phyloP scores from a whole-genome alignment of 305 asterid genomes.

The Ruellia speciosa region DNA sequence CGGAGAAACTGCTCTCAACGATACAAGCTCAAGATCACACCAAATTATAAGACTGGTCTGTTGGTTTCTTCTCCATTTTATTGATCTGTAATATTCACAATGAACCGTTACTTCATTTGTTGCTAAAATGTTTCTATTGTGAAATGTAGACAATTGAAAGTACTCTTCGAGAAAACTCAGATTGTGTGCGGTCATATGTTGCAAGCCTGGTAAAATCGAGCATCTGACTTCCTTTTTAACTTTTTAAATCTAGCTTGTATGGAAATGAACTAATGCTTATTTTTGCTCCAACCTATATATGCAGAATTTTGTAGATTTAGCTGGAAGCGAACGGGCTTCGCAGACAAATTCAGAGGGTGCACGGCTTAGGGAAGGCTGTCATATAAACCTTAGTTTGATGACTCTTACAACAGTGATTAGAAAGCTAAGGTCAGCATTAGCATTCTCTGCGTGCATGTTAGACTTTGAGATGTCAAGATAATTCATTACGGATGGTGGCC shows the following conservation, averaged over 20 bases:
- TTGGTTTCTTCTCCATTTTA: slow-evolving; percentile 18
- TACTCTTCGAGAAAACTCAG: slow-evolving; percentile 86
- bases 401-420: slow-evolving; percentile 92
- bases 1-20: slow-evolving; percentile 91
- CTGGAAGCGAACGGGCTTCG: slow-evolving; percentile 93
- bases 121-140: slow-evolving; percentile 23
- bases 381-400: slow-evolving; percentile 94
- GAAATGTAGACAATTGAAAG: slow-evolving; percentile 84
- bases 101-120: not conserved
- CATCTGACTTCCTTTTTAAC: slow-evolving; percentile 7
- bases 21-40: slow-evolving; percentile 91
- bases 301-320: slow-evolving; percentile 96
- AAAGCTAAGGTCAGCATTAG: slow-evolving; percentile 60
- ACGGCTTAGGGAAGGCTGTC: slow-evolving; percentile 96
- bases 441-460: not conserved
- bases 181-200: slow-evolving; percentile 82
- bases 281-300: not conserved
- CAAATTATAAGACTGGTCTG: slow-evolving; percentile 97
- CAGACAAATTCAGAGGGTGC: slow-evolving; percentile 94
- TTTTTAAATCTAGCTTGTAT: slow-evolving; percentile 1
- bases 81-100: not conserved
- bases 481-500: too few relatives aligned
- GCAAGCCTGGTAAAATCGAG: slow-evolving; percentile 70
- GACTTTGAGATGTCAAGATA: not conserved
- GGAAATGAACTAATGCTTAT: slow-evolving; percentile 4